Evolutionary conservation across 2,329 filamentous ascomycete genomes (phyloP), one percentile per base, ranked within the genome.

Genomic region (Colletotrichum orchidophilum): DNA sequence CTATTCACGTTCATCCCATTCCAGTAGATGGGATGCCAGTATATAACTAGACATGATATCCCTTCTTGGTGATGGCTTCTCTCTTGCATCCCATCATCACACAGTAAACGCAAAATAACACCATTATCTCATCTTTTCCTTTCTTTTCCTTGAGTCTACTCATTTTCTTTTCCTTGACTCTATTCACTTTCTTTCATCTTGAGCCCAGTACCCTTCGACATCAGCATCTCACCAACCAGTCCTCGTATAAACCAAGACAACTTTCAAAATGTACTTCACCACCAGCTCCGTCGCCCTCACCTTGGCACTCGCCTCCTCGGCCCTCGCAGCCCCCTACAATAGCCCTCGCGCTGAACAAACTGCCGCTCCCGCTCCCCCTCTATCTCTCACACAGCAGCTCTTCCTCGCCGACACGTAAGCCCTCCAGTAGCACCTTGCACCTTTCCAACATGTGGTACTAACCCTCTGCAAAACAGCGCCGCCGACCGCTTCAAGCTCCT

Each of bases 401-500:
- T 75, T 77, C 35, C 78, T 83, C 35, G 81, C 82, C 3, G 81
- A 84, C 73, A 81, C 78, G 77, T 82, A 74, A 76, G 81, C 74
- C 18, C 18, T 18, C 18, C 5, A n/a, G 3, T 18, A 21, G 8
- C 8, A 4, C 39, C 39, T 11, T 3, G 7, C 8, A 7, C 39
- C 27, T 29, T 39, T n/a, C 3, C 5, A 2, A 69, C 77, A 77
- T 68, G 77, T 35, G n/a, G n/a, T 57, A 46, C 12, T 8, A 12
- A 8, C 24, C 24, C 9, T n/a, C n/a, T n/a, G n/a, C n/a, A 4
- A 11, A 46, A 46, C 57, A 84, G 82, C 61, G 83, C 82, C 27
- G 82, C 74, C 39, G 84, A 87, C 64, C 83, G 83, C 63, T 81
- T 83, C 75, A 75, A 76, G 29, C 82, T 86, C 59, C 81, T 87